Conservation (phyloP, 352 stramenopile genomes). For the Pythium oligandrum region DNA sequence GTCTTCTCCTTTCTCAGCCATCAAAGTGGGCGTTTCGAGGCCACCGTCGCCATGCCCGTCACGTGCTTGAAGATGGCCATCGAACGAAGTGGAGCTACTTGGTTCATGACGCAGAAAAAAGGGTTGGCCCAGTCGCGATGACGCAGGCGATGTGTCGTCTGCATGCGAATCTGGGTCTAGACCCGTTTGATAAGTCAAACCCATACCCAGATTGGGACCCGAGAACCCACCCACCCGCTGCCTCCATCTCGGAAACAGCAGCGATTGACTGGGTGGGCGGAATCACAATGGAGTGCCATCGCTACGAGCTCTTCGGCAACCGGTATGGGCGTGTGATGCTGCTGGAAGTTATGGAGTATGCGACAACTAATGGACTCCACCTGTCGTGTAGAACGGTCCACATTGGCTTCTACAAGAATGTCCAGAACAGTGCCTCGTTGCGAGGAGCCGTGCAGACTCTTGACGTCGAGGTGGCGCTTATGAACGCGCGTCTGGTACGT, state of each 20-base stretch:
- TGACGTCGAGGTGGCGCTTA: slow-evolving; percentile 62
- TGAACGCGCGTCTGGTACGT: slow-evolving; percentile 67
- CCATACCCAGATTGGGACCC: neutral
- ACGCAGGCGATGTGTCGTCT: slow-evolving; percentile 4
- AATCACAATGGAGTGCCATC: slow-evolving; percentile 51
- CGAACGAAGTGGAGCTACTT: too few species aligned
- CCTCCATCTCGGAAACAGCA: neutral
- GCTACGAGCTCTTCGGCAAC: slow-evolving; percentile 60
- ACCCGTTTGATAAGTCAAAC: neutral
- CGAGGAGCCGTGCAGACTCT: slow-evolving; percentile 55
- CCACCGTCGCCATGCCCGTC: too few species aligned
- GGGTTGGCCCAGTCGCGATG: neutral
- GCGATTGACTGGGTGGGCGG: slow-evolving; percentile 10
- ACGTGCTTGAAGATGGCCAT: too few species aligned
- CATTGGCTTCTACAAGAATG: slow-evolving; percentile 61
- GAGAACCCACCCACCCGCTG: neutral
- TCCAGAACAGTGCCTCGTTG: slow-evolving; percentile 62
- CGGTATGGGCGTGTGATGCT: slow-evolving; percentile 24
- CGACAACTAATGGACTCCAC: neutral
- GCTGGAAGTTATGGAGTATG: neutral
- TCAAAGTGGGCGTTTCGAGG: too few species aligned
- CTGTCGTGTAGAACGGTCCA: slow-evolving; percentile 53
- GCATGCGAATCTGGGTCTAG: neutral
- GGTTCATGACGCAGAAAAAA: too few species aligned
- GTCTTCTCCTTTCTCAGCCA: too few species aligned